Base-by-base conservation (phyloP, 176 grass and related monocot genomes). In the Oryza officinalis region DNA sequence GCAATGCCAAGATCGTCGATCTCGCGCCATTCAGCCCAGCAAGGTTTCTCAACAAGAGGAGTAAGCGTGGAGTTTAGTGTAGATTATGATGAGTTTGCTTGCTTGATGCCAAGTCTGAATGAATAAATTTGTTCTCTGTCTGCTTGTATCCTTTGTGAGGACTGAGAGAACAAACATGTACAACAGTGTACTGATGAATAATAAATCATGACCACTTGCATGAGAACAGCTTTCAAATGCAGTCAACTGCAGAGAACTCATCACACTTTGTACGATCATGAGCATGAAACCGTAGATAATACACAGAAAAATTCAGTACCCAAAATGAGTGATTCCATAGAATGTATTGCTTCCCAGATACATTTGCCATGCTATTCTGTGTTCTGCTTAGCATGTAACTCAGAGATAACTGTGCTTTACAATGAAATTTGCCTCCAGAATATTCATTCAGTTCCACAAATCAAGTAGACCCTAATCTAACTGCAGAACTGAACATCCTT, bases 11-110 rank as follows among this genome's bases (percentile, higher is more conserved):
- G 63, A 95, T 72, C 10, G 89, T 91, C 3, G 85, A 95, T 57
- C 87, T 98, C 45, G 81, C 83, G 13, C 89, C 89, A 1, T 98
- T 95, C 68, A 89, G 86, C 71, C 91, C 93, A 25, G 60, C 84
- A 14, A 93, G 93, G 59, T 98, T 98, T 64, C 63, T 90, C 63
- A 86, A 76, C 27, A 92, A 54, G 35, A 81, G 69, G 49, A 85
- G 75, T 61, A 82, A 70, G 52, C 74, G 79, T 52, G 75, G 77
- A 71, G 50, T 46, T 30, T 80, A 33, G 54, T 7, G 22, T 8
- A 8, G 8, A 23, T 10, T 60, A 0, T n/a, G 54, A 60, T 60
- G 54, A 60, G 54, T 8, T 60, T 54, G 4, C 49, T 60, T 60
- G 6, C 22, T 60, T 60, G 54, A 60, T 60, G 54, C 54, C 8